Conservation (phyloP, 2,329 filamentous ascomycete genomes). For the Venturia carpophila region DNA sequence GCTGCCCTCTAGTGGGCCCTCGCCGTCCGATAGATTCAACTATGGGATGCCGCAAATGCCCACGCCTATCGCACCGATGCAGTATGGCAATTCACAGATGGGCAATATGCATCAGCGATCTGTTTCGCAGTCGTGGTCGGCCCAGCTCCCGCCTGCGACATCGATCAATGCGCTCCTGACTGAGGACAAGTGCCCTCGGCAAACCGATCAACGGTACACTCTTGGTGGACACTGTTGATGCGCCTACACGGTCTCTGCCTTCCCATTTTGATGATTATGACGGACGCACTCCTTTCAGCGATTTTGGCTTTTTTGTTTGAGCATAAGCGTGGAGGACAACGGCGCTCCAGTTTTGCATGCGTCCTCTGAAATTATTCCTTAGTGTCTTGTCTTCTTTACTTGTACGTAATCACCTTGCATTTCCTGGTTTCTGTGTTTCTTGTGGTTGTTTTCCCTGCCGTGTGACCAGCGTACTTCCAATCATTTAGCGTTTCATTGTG, state of each 20-base stretch:
- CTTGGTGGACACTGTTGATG: constrained; percentile 5
- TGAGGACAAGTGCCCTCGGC: constrained; percentile 31
- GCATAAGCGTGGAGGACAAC: neutral
- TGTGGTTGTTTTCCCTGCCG: neutral
- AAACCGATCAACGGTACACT: constrained; percentile 25
- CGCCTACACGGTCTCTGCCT: neutral
- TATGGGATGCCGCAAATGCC: constrained; percentile 15
- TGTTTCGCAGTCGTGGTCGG: neutral
- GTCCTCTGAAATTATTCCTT: neutral
- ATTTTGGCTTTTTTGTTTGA: neutral
- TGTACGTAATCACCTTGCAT: neutral
- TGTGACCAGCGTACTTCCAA: neutral
- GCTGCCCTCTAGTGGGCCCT: constrained; percentile 31
- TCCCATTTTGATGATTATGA: constrained; percentile 3
- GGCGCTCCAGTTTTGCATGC: neutral
- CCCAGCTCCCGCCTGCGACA: constrained; percentile 22
- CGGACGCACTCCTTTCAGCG: neutral
- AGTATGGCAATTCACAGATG: neutral
- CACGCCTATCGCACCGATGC: constrained; percentile 12
- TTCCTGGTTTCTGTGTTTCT: neutral
- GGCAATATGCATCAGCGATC: constrained; percentile 1
- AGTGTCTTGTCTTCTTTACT: neutral
- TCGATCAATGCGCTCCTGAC: constrained; percentile 32
- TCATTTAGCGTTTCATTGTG: constrained; percentile 4
- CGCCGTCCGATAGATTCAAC: constrained; percentile 8